Evolutionary conservation across 345 rosid species (phyloP).

Genomic region (Eucalyptus regnans): DNA sequence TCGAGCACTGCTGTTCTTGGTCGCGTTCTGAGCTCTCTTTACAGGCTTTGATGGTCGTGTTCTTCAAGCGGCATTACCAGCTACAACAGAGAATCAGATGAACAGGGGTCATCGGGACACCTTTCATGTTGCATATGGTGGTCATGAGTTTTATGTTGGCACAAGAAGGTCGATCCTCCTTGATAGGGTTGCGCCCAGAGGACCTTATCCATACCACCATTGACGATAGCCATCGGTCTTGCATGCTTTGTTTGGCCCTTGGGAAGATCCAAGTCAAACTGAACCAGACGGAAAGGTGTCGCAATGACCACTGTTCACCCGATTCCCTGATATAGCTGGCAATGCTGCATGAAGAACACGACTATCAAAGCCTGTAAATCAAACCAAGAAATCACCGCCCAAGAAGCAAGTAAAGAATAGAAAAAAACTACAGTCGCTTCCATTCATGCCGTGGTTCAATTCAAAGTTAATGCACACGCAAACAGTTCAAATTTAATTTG

Average conservation of each 20-base stretch:
- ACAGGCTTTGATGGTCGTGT: not conserved
- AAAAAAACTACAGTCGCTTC: no score
- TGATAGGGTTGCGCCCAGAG: conserved; percentile 6
- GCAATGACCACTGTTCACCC: not conserved
- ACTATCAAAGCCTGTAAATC: not conserved
- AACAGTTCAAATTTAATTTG: no score
- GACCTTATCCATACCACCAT: conserved; percentile 19
- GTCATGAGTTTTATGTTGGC: not conserved
- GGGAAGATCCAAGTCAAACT: not conserved
- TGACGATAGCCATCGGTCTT: not conserved
- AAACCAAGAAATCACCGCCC: not conserved
- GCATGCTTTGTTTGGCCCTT: not conserved
- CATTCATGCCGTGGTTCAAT: no score
- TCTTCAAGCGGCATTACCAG: not conserved
- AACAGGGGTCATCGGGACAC: not conserved
- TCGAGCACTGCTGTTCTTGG: not conserved
- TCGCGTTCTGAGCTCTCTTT: not conserved
- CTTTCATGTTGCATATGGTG: not conserved
- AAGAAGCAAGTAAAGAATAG: not conserved
- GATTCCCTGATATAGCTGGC: not conserved
- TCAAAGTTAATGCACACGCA: no score
- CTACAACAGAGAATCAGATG: not conserved
- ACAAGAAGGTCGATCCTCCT: not conserved
- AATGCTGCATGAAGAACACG: not conserved
- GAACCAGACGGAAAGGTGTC: not conserved